A percentile compares a stretch with the other conserved stretches of the same genome.
Conservation (phyloP, 1,284 basidiomycete species). For the Ustilago cynodontis region DNA sequence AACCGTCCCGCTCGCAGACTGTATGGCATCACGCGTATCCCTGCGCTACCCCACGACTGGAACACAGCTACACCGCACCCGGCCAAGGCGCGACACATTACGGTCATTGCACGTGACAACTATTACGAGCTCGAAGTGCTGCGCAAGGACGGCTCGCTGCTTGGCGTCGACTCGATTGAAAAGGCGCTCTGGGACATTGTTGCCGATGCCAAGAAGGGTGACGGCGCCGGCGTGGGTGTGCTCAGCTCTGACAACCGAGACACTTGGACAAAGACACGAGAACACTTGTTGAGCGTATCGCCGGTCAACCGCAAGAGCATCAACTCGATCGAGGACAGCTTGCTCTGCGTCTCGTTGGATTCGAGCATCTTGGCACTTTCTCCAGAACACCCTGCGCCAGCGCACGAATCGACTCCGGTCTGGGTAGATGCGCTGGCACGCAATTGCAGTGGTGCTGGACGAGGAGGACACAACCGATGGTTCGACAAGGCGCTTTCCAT, state of each 20-base stretch:
- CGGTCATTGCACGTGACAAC: slow-evolving; percentile 84
- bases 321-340: slow-evolving; percentile 78
- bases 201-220: slow-evolving; percentile 77
- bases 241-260: slow-evolving; percentile 86
- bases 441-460: slow-evolving; percentile 78
- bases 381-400: slow-evolving; percentile 59
- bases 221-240: slow-evolving; percentile 76
- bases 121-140: slow-evolving; percentile 81
- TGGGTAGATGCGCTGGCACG: slow-evolving; percentile 83
- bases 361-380: slow-evolving; percentile 70
- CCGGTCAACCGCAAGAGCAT: slow-evolving; percentile 77
- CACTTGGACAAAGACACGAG: slow-evolving; percentile 84
- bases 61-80: slow-evolving; percentile 69
- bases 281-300: slow-evolving; percentile 79
- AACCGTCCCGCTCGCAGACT: slow-evolving; percentile 77
- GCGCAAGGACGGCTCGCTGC: slow-evolving; percentile 65
- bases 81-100: slow-evolving; percentile 76
- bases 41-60: slow-evolving; percentile 71
- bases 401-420: slow-evolving; percentile 75
- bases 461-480: slow-evolving; percentile 85
- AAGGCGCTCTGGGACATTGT: slow-evolving; percentile 77
- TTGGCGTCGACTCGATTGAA: slow-evolving; percentile 77
- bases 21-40: slow-evolving; percentile 69
- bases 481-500: slow-evolving; percentile 90
- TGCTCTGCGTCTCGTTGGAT: slow-evolving; percentile 79